A percentile compares a stretch with the other conserved stretches of the same genome.
phyloP scores from a whole-genome alignment of 2,329 filamentous ascomycete species.

The Cyphellophora attinorum region DNA sequence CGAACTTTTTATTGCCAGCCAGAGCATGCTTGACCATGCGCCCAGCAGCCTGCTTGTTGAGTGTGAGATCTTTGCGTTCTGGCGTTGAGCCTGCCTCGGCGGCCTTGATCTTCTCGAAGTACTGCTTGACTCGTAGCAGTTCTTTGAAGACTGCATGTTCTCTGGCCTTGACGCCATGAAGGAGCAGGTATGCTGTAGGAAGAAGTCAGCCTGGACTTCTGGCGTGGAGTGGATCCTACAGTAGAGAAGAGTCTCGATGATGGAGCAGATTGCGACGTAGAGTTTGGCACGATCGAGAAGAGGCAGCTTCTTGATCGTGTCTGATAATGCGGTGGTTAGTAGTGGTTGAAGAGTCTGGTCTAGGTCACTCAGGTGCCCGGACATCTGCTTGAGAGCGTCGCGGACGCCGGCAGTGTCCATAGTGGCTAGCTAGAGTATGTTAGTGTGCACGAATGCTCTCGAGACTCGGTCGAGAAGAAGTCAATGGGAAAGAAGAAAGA shows the following conservation, averaged over 20 bases:
- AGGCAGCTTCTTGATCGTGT: slow-evolving; percentile 67
- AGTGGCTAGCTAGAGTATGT: background rate
- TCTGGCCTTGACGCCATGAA: slow-evolving; percentile 73
- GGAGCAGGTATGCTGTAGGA: slow-evolving; percentile 57
- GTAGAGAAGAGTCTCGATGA: slow-evolving; percentile 83
- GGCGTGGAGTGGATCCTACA: slow-evolving; percentile 40
- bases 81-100: slow-evolving; percentile 48
- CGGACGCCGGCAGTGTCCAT: slow-evolving; percentile 30
- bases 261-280: slow-evolving; percentile 77
- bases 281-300: slow-evolving; percentile 94
- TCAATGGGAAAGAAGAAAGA: background rate
- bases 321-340: slow-evolving; percentile 53
- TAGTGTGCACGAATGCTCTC: background rate
- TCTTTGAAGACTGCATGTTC: slow-evolving; percentile 78
- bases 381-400: slow-evolving; percentile 63
- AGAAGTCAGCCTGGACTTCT: slow-evolving; percentile 7
- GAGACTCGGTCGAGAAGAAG: background rate
- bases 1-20: slow-evolving; percentile 41
- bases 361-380: slow-evolving; percentile 69
- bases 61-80: slow-evolving; percentile 45
- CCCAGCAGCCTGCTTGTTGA: slow-evolving; percentile 67
- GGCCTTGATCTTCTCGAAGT: slow-evolving; percentile 83
- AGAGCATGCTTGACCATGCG: slow-evolving; percentile 77
- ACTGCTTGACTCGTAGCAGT: slow-evolving; percentile 76
- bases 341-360: slow-evolving; percentile 68